A percentile compares a stretch with the other conserved stretches of the same genome.
phyloP scores from a whole-genome alignment of 139 green algal species.

The Prasinococcaceae sp. region DNA sequence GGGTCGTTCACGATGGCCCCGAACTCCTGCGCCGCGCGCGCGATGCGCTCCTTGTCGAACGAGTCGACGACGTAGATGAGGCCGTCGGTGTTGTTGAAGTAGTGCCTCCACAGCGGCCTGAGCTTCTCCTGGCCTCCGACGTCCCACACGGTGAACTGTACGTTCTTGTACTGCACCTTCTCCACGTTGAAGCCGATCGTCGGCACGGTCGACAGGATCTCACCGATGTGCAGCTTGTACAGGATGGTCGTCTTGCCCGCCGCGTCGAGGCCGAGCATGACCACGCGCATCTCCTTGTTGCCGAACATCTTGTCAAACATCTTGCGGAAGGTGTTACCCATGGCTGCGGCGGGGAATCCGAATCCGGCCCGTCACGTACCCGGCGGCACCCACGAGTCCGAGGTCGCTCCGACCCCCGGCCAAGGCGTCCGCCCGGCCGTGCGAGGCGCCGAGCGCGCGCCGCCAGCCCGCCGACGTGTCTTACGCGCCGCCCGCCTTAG shows the following conservation, averaged over 20 bases:
- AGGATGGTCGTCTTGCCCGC: constrained; percentile 99
- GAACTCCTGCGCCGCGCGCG: constrained; percentile 64
- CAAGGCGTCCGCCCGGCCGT: too few relatives aligned
- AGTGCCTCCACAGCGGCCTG: constrained; percentile 85
- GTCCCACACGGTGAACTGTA: constrained; percentile 75
- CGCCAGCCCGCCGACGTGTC: too few relatives aligned
- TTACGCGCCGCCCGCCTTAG: too few relatives aligned
- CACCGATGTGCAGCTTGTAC: constrained; percentile 98
- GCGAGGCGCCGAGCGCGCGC: too few relatives aligned
- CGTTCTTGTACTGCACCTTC: constrained; percentile 68
- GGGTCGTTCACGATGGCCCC: constrained; percentile 82
- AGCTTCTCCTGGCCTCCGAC: constrained; percentile 93
- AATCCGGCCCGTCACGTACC: too few relatives aligned
- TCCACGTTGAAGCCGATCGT: constrained; percentile 98
- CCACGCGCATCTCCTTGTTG: constrained; percentile 73
- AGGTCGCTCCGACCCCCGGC: too few relatives aligned
- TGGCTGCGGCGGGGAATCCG: too few relatives aligned
- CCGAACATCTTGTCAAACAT: constrained; percentile 71
- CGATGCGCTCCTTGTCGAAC: constrained; percentile 78
- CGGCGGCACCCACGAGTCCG: too few relatives aligned
- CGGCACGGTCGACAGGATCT: constrained; percentile 96
- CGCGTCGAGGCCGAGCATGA: constrained; percentile 81
- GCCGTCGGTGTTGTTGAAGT: constrained; percentile 96
- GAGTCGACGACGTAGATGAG: constrained; percentile 98
- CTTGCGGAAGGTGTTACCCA: constrained; percentile 56